Evolutionary conservation across 495 filamentous ascomycete species (phyloP), one percentile per base, ranked within the genome.

Genomic region (Trichocladium antarcticum): DNA sequence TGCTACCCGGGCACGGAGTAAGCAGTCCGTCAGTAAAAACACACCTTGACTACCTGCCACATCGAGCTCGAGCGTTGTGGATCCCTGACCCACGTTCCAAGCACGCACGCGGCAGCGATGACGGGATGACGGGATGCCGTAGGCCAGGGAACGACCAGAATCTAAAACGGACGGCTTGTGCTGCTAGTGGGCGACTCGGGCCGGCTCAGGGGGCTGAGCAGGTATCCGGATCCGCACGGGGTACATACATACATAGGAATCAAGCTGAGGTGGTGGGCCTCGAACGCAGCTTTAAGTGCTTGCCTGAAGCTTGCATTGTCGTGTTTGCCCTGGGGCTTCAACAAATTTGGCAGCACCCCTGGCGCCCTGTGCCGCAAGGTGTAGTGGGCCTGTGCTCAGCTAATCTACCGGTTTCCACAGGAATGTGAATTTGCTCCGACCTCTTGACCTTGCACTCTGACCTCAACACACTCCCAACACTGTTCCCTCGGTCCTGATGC

Each of bases 321-420:
- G n/a, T n/a, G n/a, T n/a, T n/a, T n/a, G n/a, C n/a, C n/a, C n/a
- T n/a, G n/a, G n/a, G n/a, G n/a, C n/a, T n/a, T 29, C 49, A 36
- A 37, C 42, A 45, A 50, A 54, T 34, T 49, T 54, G 37, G 19
- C 21, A 32, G 31, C 22, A 39, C 51, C 55, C 54, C 58, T 49
- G 21, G 16, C 45, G 35, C 47, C 40, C 51, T 51, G 46, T 51
- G 50, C 53, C 43, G 39, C 51, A 50, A 36, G 29, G 37, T 19
- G 42, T 27, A 39, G 45, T 47, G 43, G 60, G 56, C 57, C 58
- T 58, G 62, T 63, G 57, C 60, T 61, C 57, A 58, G 50, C 58
- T 45, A 60, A 64, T 64, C 63, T 66, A 52, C 59, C 59, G 50
- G 59, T 66, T 64, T 64, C 61, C 63, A 62, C 53, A 61, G 63